Evolutionary conservation across 371 early-diverging fungal genomes (phyloP).

Genomic region (Choanephora cucurbitarum): DNA sequence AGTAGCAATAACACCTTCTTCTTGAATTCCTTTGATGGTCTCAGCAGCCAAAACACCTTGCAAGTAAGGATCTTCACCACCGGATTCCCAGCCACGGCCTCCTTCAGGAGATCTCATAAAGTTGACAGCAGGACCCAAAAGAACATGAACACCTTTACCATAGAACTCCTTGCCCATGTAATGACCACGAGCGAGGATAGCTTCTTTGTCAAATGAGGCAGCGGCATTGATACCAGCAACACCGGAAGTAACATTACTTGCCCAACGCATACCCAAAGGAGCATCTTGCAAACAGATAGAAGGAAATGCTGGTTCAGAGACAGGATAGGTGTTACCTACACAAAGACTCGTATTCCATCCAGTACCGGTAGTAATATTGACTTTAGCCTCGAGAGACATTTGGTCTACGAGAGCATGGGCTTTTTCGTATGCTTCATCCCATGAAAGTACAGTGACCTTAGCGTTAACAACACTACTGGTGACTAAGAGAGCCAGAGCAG

Average conservation of each 20-base stretch:
- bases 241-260: constrained; percentile 46
- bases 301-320: constrained; percentile 38
- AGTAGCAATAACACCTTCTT: constrained; percentile 48
- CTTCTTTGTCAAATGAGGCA: constrained; percentile 52
- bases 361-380: constrained; percentile 47
- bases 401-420: constrained; percentile 30
- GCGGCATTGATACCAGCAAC: constrained; percentile 57
- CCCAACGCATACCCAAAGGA: constrained; percentile 55
- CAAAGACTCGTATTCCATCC: constrained; percentile 44
- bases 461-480: background rate
- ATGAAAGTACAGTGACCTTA: constrained; percentile 11
- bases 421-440: constrained; percentile 42
- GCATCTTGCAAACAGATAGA: constrained; percentile 61
- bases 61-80: constrained; percentile 64
- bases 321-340: constrained; percentile 53
- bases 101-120: constrained; percentile 43
- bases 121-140: constrained; percentile 54
- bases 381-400: constrained; percentile 44
- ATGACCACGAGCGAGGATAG: constrained; percentile 47
- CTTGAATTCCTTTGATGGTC: constrained; percentile 39
- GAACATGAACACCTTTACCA: constrained; percentile 50
- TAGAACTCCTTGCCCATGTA: constrained; percentile 56
- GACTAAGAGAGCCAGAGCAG: background rate
- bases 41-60: constrained; percentile 34
- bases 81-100: constrained; percentile 63